These are phyloP conservation scores for Tylopilus orsonianus DNA, from an alignment of 1,284 basidiomycete species.

Conservation along the genomic window DNA sequence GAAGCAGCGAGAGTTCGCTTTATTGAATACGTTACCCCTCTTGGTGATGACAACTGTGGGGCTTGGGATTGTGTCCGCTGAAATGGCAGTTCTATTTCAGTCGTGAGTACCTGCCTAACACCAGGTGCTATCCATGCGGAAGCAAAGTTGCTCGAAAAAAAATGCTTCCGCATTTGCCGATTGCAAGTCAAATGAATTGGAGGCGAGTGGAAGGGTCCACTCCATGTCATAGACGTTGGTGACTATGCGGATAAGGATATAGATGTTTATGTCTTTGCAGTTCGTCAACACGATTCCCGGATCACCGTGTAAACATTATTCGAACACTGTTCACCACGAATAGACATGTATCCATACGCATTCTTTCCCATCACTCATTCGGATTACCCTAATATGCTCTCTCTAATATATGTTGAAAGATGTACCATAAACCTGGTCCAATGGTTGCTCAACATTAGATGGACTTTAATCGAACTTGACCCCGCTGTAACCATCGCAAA, in stretches of 20 bases:
- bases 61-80: slow-evolving; percentile 57
- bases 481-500: too few species aligned
- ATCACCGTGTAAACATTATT: not conserved
- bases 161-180: not conserved
- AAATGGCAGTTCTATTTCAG: slow-evolving; percentile 58
- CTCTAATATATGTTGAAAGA: too few species aligned
- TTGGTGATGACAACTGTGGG: slow-evolving; percentile 53
- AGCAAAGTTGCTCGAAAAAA: not conserved
- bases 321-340: not conserved
- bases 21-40: slow-evolving; percentile 68
- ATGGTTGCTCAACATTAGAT: too few species aligned
- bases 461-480: too few species aligned
- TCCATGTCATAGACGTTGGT: not conserved
- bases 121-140: too few species aligned
- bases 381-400: too few species aligned
- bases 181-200: not conserved
- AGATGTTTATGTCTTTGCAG: too few species aligned
- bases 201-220: not conserved
- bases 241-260: not conserved
- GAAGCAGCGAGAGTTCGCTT: slow-evolving; percentile 66
- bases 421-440: too few species aligned
- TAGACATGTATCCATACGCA: slow-evolving; percentile 14
- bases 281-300: not conserved
- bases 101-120: not conserved
- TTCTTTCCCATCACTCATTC: too few species aligned